These are phyloP conservation scores for Crithidia mellificae DNA, from an alignment of 208 protist genomes.

Conservation along the genomic window DNA sequence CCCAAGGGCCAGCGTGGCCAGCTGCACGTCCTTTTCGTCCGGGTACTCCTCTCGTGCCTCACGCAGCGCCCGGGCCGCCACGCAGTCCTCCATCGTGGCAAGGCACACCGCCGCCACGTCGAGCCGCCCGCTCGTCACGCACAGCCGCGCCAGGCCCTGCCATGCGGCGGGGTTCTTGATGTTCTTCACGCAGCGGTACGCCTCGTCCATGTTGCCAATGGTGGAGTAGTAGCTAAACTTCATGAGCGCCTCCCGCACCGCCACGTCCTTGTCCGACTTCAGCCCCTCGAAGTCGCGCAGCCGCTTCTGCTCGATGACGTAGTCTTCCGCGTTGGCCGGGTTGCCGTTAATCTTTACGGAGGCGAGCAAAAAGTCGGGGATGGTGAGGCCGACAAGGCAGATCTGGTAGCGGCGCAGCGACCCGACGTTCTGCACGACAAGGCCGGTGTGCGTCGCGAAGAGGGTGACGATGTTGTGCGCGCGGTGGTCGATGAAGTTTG, in stretches of 20 bases:
- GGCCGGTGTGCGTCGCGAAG: conserved; percentile 78
- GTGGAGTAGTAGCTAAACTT: conserved; percentile 97
- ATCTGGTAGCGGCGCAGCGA: conserved; percentile 82
- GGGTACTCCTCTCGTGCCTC: conserved; percentile 83
- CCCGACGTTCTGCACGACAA: conserved; percentile 84
- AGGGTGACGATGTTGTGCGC: conserved; percentile 87
- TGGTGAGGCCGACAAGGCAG: conserved; percentile 88
- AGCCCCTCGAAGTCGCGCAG: conserved; percentile 94
- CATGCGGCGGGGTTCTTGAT: conserved; percentile 94
- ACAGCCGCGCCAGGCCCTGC: conserved; percentile 96
- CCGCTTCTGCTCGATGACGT: conserved; percentile 89
- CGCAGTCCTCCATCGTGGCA: conserved; percentile 93
- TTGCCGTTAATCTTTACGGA: conserved; percentile 84
- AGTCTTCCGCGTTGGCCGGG: conserved; percentile 77
- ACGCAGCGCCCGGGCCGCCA: conserved; percentile 86
- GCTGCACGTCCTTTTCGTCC: conserved; percentile 86
- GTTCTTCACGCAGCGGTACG: conserved; percentile 94
- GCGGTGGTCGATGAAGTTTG: conserved; percentile 62
- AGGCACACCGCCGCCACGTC: conserved; percentile 96
- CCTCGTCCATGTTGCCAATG: conserved; percentile 97
- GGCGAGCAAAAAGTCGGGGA: conserved; percentile 91
- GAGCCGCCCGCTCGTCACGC: conserved; percentile 92
- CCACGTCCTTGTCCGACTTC: conserved; percentile 84
- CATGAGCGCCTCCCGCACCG: conserved; percentile 92
- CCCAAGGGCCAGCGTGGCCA: conserved; percentile 94